Evolutionary conservation across 2,329 filamentous ascomycete genomes (phyloP), one percentile per base, ranked within the genome.

Genomic region (Fusarium buharicum): DNA sequence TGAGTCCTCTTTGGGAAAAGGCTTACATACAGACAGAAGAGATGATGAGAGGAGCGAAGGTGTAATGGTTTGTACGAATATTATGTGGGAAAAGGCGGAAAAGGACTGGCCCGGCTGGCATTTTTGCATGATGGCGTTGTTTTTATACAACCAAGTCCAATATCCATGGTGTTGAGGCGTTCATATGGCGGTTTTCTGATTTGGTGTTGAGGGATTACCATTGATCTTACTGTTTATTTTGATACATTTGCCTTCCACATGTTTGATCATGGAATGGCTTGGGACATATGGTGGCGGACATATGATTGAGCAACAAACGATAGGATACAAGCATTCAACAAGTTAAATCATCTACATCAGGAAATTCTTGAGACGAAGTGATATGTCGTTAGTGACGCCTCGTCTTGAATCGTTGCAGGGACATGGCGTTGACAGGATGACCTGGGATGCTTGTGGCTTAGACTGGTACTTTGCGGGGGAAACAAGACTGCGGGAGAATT

Each of bases 61-160:
- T 62, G 57, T 62, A 64, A 64, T 64, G 52, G 62, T 31, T 37
- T 64, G 62, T 66, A 64, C 48, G 62, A 64, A 41, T 62, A 50
- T n/a, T 36, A 43, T 40, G 49, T 59, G 41, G 39, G 22, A 55
- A 31, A 28, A 48, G 24, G 28, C 41, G 57, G 31, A 45, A 62
- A 50, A 38, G 48, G 51, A 33, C 40, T 20, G 57, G 52, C 28
- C 17, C 40, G 58, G 31, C 20, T 18, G 45, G 46, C 41, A 54
- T 46, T 48, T 37, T 47, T 63, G 57, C 62, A 66, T 59, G 36
- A 55, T 41, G 27, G 30, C 28, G 56, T 59, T 65, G 61, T 65
- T 62, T 48, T 14, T 11, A 65, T 24, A 58, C 62, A 62, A 59
- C 46, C 17, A 44, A 18, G 52, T 30, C 37, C 31, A 41, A 18